Base-by-base conservation (phyloP, 202 grass and related monocot genomes). In the Zizania palustris region DNA sequence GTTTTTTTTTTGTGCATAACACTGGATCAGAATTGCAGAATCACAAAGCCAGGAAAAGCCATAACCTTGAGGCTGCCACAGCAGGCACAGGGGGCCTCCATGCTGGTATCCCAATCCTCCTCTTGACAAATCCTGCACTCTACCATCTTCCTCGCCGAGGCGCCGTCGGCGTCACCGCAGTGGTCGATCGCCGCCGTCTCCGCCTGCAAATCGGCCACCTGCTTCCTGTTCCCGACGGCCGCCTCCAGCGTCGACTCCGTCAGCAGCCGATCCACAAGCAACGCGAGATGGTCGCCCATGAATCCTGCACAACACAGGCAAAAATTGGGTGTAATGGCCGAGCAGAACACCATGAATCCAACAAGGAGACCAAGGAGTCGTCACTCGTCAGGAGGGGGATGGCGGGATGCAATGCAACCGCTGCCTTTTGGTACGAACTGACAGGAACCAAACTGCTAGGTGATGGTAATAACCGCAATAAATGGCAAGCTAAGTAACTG, bases 101-200 rank as follows among this genome's bases (percentile, higher is more conserved):
- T 87, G 68, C 69, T 87, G 73, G 22, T 67, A 56, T 99, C 89
- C 76, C 89, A 88, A 74, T 89, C 96, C 67, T 99, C 96, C 57
- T 99, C 96, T 72, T 99, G 96, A 63, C 96, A 99, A 85, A 99
- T 99, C 72, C 96, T 86, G 63, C 96, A 99, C 68, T 99, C 96
- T 36, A 95, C 89, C 81, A 88, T 73, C 72, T 93, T 89, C 12
- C 50, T 49, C 19, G 71, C 19, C 2, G 75, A 41, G 14, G 34
- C 60, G 11, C 35, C 53, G 11, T 78, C 56, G 3, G 64, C 49
- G 75, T 53, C 22, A 12, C 69, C 57, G 85, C 82, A 69, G 60
- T 75, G 67, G 34, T 78, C 62, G 71, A 84, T 63, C 19, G 43
- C 12, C 65, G 51, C 81, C n/a, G 46, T 12, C 64, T 69, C 76